phyloP scores from a whole-genome alignment of 768 basidiomycete species.

The Pleurotus sapidus region DNA sequence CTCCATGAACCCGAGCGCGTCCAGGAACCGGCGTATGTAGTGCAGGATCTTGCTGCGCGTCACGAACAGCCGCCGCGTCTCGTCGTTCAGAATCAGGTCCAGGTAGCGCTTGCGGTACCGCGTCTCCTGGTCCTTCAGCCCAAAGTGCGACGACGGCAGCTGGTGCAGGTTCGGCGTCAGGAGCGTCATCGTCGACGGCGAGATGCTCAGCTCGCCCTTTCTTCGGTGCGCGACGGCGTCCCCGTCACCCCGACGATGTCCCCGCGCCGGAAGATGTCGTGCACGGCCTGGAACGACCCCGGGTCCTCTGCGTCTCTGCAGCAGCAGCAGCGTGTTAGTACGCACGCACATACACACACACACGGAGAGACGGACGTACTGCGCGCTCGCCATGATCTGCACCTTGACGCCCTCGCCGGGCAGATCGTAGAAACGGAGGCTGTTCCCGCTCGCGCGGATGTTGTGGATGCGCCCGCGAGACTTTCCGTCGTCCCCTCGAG shows the following conservation, averaged over 20 bases:
- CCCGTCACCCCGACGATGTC: conserved; percentile 96
- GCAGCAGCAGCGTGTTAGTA: no score
- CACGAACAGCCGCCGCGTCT: conserved; percentile 87
- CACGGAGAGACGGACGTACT: conserved; percentile 43
- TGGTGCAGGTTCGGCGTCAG: conserved; percentile 97
- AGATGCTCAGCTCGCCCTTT: conserved; percentile 93
- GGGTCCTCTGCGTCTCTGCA: conserved; percentile 63
- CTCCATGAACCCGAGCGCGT: conserved; percentile 92
- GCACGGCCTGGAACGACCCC: conserved; percentile 62
- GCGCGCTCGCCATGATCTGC: conserved; percentile 90
- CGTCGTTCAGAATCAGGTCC: conserved; percentile 92
- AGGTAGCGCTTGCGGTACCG: conserved; percentile 98
- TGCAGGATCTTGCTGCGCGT: conserved; percentile 88
- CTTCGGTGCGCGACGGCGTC: conserved; percentile 85
- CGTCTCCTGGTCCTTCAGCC: conserved; percentile 96
- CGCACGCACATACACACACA: background rate
- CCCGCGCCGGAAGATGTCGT: conserved; percentile 89
- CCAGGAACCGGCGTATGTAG: conserved; percentile 89
- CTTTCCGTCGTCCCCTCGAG: conserved; percentile 55
- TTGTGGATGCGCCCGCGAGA: conserved; percentile 88
- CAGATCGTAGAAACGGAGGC: conserved; percentile 93
- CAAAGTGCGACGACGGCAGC: conserved; percentile 88
- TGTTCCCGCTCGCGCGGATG: conserved; percentile 77
- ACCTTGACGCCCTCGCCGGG: conserved; percentile 91
- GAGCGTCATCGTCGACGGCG: conserved; percentile 76